Evolutionary conservation across 306 rosid genomes (phyloP), one percentile per base, ranked within the genome.

Genomic region (Glycine latifolia): DNA sequence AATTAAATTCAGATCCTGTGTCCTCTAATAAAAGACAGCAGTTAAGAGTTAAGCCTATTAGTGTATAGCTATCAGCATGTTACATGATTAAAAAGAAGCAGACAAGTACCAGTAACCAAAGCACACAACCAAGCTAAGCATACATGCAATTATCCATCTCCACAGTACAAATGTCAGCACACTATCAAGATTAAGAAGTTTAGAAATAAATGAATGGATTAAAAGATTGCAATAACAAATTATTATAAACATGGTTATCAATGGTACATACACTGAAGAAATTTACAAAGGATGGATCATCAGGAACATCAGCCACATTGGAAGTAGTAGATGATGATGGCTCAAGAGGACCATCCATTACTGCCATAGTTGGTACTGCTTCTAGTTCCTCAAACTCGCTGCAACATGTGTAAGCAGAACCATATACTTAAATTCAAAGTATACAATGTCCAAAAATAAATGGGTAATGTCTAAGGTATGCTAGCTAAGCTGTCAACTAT

Each of bases 351-450:
- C 90, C 92, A 66, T 89, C 90, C 81, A 89, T 89, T 55, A 89
- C 89, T 85, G 92, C 92, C 90, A 87, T 63, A 41, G 92, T 89
- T 65, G 90, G 90, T 35, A 89, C 92, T 46, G 92, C 90, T 78
- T 89, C 90, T 50, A 89, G 83, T 71, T 89, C 90, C 83, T 87
- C 92, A 81, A 89, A 89, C 78, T 85, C 92, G 8, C 92, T 89
- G 85, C 82, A 85, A 75, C 17, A 79, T 56, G 74, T 52, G 81
- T 47, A 74, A 82, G 65, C 50, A 47, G 55, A 63, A 60, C 16
- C 72, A 48, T 46, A 14, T 67, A 59, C 72, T 49, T 73, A 67
- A 84, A 76, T 67, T 82, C 67, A 17, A 41, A 69, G 47, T 59
- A 67, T n/a, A 61, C 41, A 50, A 56, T 66, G 14, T 61, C 33